Conservation (phyloP, 2,329 filamentous ascomycete species). For the Clarireedia hainanense region DNA sequence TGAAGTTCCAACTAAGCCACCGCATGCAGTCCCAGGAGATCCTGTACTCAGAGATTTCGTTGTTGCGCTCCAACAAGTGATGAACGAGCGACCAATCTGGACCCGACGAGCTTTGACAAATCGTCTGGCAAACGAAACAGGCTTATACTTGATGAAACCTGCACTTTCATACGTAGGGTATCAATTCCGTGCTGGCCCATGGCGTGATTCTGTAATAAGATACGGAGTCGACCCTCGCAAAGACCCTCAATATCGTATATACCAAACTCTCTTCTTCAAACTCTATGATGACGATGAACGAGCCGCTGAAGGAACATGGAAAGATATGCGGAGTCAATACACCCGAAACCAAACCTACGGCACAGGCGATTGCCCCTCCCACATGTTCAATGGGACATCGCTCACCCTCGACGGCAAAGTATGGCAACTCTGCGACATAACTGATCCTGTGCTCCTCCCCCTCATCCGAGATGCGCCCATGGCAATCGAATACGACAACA, state of each 20-base stretch:
- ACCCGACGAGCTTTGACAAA: slow-evolving; percentile 78
- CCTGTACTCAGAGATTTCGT: slow-evolving; percentile 57
- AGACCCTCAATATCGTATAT: slow-evolving; percentile 68
- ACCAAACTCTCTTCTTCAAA: slow-evolving; percentile 87
- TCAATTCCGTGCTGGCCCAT: slow-evolving; percentile 87
- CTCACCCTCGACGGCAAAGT: slow-evolving; percentile 76
- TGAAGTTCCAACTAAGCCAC: slow-evolving; percentile 15
- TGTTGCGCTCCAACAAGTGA: slow-evolving; percentile 52
- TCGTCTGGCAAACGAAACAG: slow-evolving; percentile 46
- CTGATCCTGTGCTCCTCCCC: slow-evolving; percentile 62
- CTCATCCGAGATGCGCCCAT: slow-evolving; percentile 59
- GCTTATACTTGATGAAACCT: slow-evolving; percentile 56
- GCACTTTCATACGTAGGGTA: slow-evolving; percentile 82
- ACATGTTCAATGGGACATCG: slow-evolving; percentile 75
- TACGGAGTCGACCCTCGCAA: slow-evolving; percentile 81
- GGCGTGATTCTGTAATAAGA: slow-evolving; percentile 77
- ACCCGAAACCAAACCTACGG: slow-evolving; percentile 18
- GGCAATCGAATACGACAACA: slow-evolving; percentile 48
- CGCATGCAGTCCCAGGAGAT: slow-evolving; percentile 29
- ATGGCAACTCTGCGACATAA: slow-evolving; percentile 92
- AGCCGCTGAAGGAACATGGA: slow-evolving; percentile 17
- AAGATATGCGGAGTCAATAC: slow-evolving; percentile 14
- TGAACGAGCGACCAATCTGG: slow-evolving; percentile 74
- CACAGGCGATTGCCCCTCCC: slow-evolving; percentile 37
- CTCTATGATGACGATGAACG: slow-evolving; percentile 35